phyloP scores from a whole-genome alignment of 73 alveolate genomes.

The Symbiodinium natans region DNA sequence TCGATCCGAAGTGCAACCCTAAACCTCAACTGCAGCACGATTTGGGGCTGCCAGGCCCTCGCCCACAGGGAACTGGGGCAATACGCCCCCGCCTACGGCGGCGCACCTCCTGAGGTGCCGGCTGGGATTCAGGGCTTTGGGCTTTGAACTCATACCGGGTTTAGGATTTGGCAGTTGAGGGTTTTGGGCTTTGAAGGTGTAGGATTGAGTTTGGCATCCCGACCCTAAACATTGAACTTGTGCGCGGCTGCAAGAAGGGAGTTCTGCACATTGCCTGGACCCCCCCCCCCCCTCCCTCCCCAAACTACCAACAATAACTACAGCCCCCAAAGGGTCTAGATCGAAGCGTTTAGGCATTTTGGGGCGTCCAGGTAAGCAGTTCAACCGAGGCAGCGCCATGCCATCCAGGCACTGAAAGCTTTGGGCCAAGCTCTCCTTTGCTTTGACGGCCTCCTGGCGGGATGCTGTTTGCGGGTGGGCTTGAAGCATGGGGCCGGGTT shows the following conservation, averaged over 20 bases:
- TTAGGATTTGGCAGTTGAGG: too few relatives aligned
- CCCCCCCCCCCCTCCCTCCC: not conserved
- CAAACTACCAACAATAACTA: not conserved
- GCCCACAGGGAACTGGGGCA: conserved; percentile 23
- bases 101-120: conserved; percentile 28
- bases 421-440: not conserved
- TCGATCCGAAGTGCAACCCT: too few relatives aligned
- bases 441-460: not conserved
- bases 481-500: too few relatives aligned
- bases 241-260: not conserved
- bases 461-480: too few relatives aligned
- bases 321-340: not conserved
- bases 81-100: conserved; percentile 80
- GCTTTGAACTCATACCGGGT: too few relatives aligned
- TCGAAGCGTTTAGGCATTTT: too few relatives aligned
- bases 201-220: too few relatives aligned
- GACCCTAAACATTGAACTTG: too few relatives aligned
- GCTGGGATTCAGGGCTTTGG: too few relatives aligned
- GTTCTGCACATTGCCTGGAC: not conserved
- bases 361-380: too few relatives aligned
- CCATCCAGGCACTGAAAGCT: not conserved
- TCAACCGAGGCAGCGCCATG: conserved; percentile 20
- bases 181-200: too few relatives aligned
- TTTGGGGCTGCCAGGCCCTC: conserved; percentile 3
- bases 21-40: too few relatives aligned